phyloP scores from a whole-genome alignment of 108 stramenopile genomes.

The Phaeodactylum tricornutum region DNA sequence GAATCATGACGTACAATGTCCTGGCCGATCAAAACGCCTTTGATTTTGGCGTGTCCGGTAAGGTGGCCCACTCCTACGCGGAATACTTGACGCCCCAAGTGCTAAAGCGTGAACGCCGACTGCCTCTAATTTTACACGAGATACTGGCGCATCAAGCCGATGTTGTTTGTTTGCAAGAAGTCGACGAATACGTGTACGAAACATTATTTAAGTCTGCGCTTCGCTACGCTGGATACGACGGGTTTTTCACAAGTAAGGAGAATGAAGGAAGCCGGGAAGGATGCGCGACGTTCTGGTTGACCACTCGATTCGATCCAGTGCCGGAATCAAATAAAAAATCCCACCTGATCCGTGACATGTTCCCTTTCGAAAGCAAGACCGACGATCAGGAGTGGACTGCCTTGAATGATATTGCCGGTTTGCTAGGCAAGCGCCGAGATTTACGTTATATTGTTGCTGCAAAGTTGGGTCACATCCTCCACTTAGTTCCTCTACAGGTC shows the following conservation, averaged over 20 bases:
- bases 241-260: constrained; percentile 25
- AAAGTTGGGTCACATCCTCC: constrained; percentile 31
- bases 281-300: constrained; percentile 57
- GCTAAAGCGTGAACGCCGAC: constrained; percentile 32
- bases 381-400: constrained; percentile 18
- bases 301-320: constrained; percentile 34
- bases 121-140: constrained; percentile 62
- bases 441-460: constrained; percentile 24
- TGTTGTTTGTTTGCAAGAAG: constrained; percentile 70
- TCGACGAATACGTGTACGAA: constrained; percentile 36
- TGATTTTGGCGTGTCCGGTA: constrained; percentile 16
- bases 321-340: constrained; percentile 12
- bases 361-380: constrained; percentile 1
- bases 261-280: constrained; percentile 25
- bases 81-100: constrained; percentile 31
- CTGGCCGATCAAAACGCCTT: constrained; percentile 63
- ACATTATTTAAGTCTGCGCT: constrained; percentile 20
- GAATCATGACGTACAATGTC: constrained; percentile 68
- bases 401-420: constrained; percentile 15
- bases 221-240: constrained; percentile 17
- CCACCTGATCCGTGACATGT: constrained; percentile 32
- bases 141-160: constrained; percentile 54
- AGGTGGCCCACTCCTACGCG: constrained; percentile 1
- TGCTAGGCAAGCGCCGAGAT: constrained; percentile 27
- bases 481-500: constrained; percentile 24